Evolutionary conservation across 192 early-diverging fungal genomes (phyloP), one percentile per base, ranked within the genome.

Genomic region (Mortierella hygrophila): DNA sequence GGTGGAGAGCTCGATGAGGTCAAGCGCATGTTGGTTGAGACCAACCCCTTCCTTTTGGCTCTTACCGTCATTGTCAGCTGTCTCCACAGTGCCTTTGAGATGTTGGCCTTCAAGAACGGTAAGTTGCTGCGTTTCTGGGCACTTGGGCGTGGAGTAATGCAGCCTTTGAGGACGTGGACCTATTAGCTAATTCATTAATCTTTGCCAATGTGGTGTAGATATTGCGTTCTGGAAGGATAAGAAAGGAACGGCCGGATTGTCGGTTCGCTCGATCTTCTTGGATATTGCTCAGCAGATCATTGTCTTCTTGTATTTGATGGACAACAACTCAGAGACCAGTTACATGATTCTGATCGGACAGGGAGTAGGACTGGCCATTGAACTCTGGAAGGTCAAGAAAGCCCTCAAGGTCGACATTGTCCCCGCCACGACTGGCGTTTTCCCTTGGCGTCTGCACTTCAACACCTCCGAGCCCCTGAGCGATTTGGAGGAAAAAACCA

Each of bases 41-140:
- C 97, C 47, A 98, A 97, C 85, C 97, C 97, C 5, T 92, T 93
- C 69, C 88, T 98, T 6, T 85, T 98, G 69, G 91, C 87, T 4
- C 77, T 96, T 7, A 98, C 97, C 7, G 89, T 96, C n/a, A 60
- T 89, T 41, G 97, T 97, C 37, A 95, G 95, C 44, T 68, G 94
- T 23, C 82, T 98, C 11, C 97, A 98, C 88, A 94, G 93, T 69
- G 74, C 95, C 3, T 98, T 98, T 91, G 97, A 97, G 84, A 95
- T 98, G 80, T 88, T 98, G 79, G 97, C 97, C 0, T 98, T 98
- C 88, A 98, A 97, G 90, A 98, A 97, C 82, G 96, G 95, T 96
- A 87, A 52, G 81, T 83, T 16, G 18, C 20, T 21, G 6, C 35
- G 38, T 20, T 70, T 1, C 38, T 5, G 38, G 6, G 38, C 38